A percentile compares a stretch with the other conserved stretches of the same genome.
Conservation (phyloP, 1,284 basidiomycete species). For the Afroboletus lepidellus region DNA sequence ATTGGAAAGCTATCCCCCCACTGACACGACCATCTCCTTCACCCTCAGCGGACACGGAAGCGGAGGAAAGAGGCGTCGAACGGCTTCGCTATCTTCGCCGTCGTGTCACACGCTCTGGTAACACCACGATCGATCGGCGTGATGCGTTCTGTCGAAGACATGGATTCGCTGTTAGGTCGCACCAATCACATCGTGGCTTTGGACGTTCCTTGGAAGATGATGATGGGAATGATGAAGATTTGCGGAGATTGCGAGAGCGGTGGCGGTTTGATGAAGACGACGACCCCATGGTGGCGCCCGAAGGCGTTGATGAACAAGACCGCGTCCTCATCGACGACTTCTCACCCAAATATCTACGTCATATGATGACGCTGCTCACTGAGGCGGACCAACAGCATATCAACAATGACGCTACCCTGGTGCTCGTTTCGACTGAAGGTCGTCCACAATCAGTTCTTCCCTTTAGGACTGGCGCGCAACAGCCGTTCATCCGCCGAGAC, state of each 20-base stretch:
- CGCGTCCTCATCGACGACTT: conserved; percentile 70
- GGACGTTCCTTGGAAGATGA: conserved; percentile 26
- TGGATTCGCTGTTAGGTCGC: conserved; percentile 24
- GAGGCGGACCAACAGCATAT: conserved; percentile 46
- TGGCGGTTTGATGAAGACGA: conserved; percentile 75
- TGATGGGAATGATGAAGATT: conserved; percentile 42
- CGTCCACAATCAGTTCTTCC: conserved; percentile 38
- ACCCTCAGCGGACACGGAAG: conserved; percentile 35
- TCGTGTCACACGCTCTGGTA: conserved; percentile 80
- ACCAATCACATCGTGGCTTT: conserved; percentile 12
- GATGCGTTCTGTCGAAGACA: conserved; percentile 33
- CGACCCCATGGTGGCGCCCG: conserved; percentile 50
- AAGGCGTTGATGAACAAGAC: conserved; percentile 68
- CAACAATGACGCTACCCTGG: conserved; percentile 45
- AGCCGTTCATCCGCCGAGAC: conserved; percentile 41
- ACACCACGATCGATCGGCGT: conserved; percentile 76
- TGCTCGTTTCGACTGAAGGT: conserved; percentile 39
- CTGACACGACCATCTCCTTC: conserved; percentile 37
- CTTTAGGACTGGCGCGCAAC: conserved; percentile 36
- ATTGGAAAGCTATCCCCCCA: conserved; percentile 62
- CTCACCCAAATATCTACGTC: conserved; percentile 55
- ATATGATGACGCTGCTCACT: conserved; percentile 53
- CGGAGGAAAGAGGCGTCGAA: conserved; percentile 33
- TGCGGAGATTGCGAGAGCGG: conserved; percentile 50
- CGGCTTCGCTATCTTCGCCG: conserved; percentile 61